These are phyloP conservation scores for Coemansia pectinata DNA, from an alignment of 192 early-diverging fungal genomes.

Conservation along the genomic window DNA sequence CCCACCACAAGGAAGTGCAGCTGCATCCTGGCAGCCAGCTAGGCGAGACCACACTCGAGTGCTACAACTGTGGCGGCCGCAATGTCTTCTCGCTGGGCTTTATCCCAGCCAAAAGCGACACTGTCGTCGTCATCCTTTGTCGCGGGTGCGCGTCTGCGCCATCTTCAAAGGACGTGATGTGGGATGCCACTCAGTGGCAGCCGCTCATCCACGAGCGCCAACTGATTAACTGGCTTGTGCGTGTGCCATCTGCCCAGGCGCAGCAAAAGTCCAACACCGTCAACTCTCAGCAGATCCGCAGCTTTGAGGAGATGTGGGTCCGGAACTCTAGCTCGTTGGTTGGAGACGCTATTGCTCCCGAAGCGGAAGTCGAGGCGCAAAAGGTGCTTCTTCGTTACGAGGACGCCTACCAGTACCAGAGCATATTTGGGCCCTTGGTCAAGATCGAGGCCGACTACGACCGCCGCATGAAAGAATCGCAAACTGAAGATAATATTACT, in stretches of 20 bases:
- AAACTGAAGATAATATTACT: slow-evolving; percentile 91
- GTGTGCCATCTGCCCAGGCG: slow-evolving; percentile 82
- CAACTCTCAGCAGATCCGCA: slow-evolving; percentile 77
- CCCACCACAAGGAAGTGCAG: slow-evolving; percentile 92
- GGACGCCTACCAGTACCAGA: slow-evolving; percentile 97
- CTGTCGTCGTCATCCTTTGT: slow-evolving; percentile 96
- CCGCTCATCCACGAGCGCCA: slow-evolving; percentile 95
- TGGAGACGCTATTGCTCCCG: slow-evolving; percentile 75
- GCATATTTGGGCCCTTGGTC: slow-evolving; percentile 92
- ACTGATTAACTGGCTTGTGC: slow-evolving; percentile 94
- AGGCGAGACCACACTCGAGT: slow-evolving; percentile 93
- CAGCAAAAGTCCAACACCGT: slow-evolving; percentile 82
- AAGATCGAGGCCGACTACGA: slow-evolving; percentile 96
- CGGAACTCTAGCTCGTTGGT: slow-evolving; percentile 69
- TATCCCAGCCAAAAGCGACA: slow-evolving; percentile 97
- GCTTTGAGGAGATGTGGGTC: slow-evolving; percentile 91
- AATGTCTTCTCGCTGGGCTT: slow-evolving; percentile 98
- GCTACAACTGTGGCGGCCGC: slow-evolving; percentile 94
- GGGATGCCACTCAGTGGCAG: slow-evolving; percentile 97
- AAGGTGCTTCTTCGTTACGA: slow-evolving; percentile 87
- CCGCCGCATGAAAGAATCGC: slow-evolving; percentile 82
- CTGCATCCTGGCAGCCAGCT: slow-evolving; percentile 92
- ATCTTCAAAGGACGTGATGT: slow-evolving; percentile 89
- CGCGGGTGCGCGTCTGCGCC: slow-evolving; percentile 90
- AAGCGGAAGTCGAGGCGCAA: slow-evolving; percentile 71